Evolutionary conservation across 2,329 filamentous ascomycete species (phyloP).

Genomic region (Diaporthe ampelina): DNA sequence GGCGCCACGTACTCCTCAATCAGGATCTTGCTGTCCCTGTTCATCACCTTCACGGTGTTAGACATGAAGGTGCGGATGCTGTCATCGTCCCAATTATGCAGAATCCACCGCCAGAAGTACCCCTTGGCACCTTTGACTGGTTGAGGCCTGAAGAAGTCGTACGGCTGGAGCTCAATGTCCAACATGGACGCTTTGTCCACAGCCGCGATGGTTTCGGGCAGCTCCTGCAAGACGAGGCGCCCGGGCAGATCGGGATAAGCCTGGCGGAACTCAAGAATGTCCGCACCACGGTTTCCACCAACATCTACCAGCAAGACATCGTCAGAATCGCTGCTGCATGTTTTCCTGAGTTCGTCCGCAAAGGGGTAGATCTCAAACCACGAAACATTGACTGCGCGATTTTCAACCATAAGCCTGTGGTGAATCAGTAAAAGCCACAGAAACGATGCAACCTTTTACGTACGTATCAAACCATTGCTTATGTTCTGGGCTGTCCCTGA

Average conservation of each 20-base stretch:
- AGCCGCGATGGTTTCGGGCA: conserved; percentile 6
- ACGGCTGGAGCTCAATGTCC: not conserved
- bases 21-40: conserved; percentile 7
- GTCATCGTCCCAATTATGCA: conserved; percentile 31
- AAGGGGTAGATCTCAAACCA: conserved; percentile 15
- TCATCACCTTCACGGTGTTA: conserved; percentile 19
- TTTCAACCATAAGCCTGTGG: not conserved
- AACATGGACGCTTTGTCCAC: conserved; percentile 3
- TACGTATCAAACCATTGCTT: conserved; percentile 12
- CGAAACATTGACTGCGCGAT: not conserved
- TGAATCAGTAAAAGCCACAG: not conserved
- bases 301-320: conserved; percentile 4
- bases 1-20: conserved; percentile 14
- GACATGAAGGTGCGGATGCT: conserved; percentile 8
- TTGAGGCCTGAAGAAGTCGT: conserved; percentile 32
- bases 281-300: conserved; percentile 7
- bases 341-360: not conserved
- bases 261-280: conserved; percentile 6
- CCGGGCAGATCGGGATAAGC: not conserved
- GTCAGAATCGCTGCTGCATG: not conserved
- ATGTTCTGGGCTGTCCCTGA: conserved; percentile 10
- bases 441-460: not conserved
- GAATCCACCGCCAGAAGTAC: conserved; percentile 27
- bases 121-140: conserved; percentile 20
- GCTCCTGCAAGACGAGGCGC: conserved; percentile 15